These are phyloP conservation scores for Alisma plantagoaquatica DNA, from an alignment of 106 monocot genomes.

Conservation along the genomic window DNA sequence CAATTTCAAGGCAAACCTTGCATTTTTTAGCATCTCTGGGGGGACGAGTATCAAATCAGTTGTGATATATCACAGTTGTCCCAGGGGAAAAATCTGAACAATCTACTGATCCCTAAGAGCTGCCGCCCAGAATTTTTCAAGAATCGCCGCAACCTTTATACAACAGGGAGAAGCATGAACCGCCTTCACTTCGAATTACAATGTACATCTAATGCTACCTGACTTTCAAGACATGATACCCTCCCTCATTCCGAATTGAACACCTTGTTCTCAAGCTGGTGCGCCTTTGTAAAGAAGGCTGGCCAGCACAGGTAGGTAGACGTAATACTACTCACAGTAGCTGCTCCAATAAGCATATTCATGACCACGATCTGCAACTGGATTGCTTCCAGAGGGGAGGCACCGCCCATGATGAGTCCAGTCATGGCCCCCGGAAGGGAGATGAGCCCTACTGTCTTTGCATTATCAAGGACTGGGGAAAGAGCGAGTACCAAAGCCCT, in stretches of 20 bases:
- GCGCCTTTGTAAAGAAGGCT: slow-evolving; percentile 75
- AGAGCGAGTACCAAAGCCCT: slow-evolving; percentile 61
- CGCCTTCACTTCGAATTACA: no score
- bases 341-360: slow-evolving; percentile 87
- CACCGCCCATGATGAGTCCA: slow-evolving; percentile 91
- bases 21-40: no score
- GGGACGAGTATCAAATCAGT: no score
- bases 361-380: slow-evolving; percentile 93
- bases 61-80: no score
- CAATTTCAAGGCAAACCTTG: no score
- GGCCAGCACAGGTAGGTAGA: slow-evolving; percentile 88
- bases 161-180: no score
- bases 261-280: slow-evolving; percentile 55
- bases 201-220: no score
- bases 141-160: no score
- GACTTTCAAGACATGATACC: no score
- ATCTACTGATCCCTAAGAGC: no score
- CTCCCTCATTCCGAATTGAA: slow-evolving; percentile 31
- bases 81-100: no score
- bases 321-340: slow-evolving; percentile 75
- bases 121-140: no score
- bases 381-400: slow-evolving; percentile 80
- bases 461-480: slow-evolving; percentile 77
- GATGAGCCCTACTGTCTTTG: slow-evolving; percentile 89
- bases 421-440: slow-evolving; percentile 91